A percentile compares a stretch with the other conserved stretches of the same genome.
Evolutionary conservation across 1,139 yeast genomes (phyloP).

Genomic region (Starmera stellimalicola): DNA sequence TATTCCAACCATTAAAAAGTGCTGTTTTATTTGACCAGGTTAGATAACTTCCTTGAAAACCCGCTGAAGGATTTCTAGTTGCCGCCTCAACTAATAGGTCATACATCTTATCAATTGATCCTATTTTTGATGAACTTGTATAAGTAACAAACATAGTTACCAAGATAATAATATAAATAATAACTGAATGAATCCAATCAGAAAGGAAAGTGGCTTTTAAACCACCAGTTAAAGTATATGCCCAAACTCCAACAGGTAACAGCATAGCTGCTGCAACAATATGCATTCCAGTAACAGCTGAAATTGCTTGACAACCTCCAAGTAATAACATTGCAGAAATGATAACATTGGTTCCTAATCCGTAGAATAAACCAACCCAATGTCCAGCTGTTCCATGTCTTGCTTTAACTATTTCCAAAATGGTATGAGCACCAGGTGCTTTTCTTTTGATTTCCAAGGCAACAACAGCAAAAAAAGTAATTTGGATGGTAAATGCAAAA

Average conservation of each 20-base stretch:
- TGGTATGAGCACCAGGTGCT: conserved; percentile 52
- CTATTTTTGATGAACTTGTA: conserved; percentile 24
- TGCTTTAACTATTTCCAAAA: conserved; percentile 42
- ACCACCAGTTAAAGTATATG: conserved; percentile 40
- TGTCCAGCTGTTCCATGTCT: conserved; percentile 39
- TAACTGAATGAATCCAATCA: conserved; percentile 26
- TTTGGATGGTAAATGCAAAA: conserved; percentile 47
- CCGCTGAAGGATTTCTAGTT: conserved; percentile 19
- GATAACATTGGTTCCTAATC: conserved; percentile 26
- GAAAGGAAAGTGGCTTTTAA: conserved; percentile 35
- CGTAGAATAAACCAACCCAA: conserved; percentile 25
- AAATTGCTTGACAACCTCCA: conserved; percentile 36
- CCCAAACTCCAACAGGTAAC: conserved; percentile 40
- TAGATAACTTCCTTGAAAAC: conserved; percentile 14
- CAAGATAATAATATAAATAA: conserved; percentile 28
- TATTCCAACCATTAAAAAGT: conserved; percentile 21
- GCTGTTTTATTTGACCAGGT: conserved; percentile 13
- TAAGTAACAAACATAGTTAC: conserved; percentile 24
- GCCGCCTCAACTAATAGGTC: conserved; percentile 25
- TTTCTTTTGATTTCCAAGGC: conserved; percentile 49
- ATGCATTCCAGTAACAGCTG: conserved; percentile 37
- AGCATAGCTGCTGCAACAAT: conserved; percentile 38
- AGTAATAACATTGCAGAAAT: conserved; percentile 32
- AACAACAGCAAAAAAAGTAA: conserved; percentile 39
- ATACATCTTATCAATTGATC: conserved; percentile 28